These are phyloP conservation scores for Diplodia corticola DNA, from an alignment of 2,329 filamentous ascomycete genomes.

Conservation along the genomic window DNA sequence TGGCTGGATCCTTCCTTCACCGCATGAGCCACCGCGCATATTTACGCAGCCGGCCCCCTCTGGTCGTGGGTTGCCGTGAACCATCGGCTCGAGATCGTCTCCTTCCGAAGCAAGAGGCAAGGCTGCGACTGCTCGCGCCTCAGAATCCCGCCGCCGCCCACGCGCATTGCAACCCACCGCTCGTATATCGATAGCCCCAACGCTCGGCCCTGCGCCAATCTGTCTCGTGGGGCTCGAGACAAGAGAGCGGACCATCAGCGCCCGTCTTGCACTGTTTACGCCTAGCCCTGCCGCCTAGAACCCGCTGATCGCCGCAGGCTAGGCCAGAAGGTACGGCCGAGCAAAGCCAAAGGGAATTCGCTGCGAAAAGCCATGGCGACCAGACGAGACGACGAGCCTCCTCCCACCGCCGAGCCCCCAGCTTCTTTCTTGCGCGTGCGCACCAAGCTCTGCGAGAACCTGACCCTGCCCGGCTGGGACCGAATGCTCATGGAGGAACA, in stretches of 20 bases:
- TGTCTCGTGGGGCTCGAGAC: not conserved
- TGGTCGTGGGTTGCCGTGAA: too few species aligned
- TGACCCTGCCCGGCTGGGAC: conserved; percentile 10
- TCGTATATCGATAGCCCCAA: not conserved
- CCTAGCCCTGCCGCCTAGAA: not conserved
- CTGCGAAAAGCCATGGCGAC: not conserved
- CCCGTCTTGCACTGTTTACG: not conserved
- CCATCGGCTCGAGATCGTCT: not conserved
- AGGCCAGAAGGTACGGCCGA: not conserved
- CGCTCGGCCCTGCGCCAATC: conserved; percentile 10
- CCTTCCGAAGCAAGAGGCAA: too few species aligned
- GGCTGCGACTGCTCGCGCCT: conserved; percentile 15
- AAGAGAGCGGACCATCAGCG: not conserved
- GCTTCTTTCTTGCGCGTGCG: conserved; percentile 2
- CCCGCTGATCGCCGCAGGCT: conserved; percentile 7
- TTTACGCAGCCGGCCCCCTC: not conserved
- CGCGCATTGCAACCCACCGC: not conserved
- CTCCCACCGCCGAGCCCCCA: not conserved
- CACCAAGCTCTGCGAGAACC: not conserved
- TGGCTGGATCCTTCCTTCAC: not conserved
- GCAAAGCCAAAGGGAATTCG: not conserved
- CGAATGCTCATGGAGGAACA: conserved; percentile 15
- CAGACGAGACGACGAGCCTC: not conserved
- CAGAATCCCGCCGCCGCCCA: not conserved
- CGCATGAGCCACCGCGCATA: not conserved